Base-by-base conservation (phyloP, 2,329 filamentous ascomycete species). In the Ophiocordyceps camponoti-leonardi region DNA sequence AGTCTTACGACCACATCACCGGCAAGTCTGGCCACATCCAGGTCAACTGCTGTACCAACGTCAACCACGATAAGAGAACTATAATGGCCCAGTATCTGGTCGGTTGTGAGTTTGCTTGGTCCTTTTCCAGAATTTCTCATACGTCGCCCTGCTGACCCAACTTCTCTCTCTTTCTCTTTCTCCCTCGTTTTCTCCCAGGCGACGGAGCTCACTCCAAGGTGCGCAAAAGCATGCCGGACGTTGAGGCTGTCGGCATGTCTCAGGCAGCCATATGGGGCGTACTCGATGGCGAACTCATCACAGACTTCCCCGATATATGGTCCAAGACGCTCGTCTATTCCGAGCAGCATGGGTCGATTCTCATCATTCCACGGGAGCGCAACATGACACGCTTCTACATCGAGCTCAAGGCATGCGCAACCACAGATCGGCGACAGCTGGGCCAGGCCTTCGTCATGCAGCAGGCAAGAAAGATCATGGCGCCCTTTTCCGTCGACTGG, bases 261-360 rank as follows among this genome's bases (percentile, higher is more conserved):
- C 67, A 71, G 49, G 61, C 67, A 13, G 67, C 69, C 19, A 67
- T 75, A 33, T 86, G 81, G 81, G 81, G 80, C 46, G 81, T 86
- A 2, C 63, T 86, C 3, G 81, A 86, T 56, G 81, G 80, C 52
- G 75, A 77, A 56, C 62, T 85, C 11, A 75, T 81, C 41, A 85
- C 81, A 8, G 71, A 84, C 56, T 85, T 86, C 52, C 81, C 81
- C 1, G 81, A 85, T 53, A 73, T 85, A 43, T 85, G 80, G 79
- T 81, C 76, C 58, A 85, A 85, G 62, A 79, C 79, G 0, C 71
- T 82, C 0, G 69, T 84, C 8, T 79, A 80, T 51, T 80, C 77
- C 2, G 75, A 83, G 49, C 68, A 75, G 48, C 68, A 76, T 41
- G 81, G 81, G 3, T 82, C 80, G 0, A 77, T 85, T 42, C 67